Evolutionary conservation across 495 filamentous ascomycete genomes (phyloP), one percentile per base, ranked within the genome.

Genomic region (Penicillium flavigenum): DNA sequence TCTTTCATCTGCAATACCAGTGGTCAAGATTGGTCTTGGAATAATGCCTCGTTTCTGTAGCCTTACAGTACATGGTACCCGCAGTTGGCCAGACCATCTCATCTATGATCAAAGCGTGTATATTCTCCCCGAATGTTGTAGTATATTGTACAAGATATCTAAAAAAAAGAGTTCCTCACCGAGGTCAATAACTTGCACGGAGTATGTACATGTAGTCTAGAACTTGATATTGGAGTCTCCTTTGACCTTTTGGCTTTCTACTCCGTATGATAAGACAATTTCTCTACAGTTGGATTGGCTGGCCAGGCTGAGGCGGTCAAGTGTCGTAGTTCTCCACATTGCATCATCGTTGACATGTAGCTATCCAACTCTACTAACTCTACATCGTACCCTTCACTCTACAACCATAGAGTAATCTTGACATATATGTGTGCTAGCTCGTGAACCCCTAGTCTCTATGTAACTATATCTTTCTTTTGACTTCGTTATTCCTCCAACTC

Each of bases 281-380:
- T 67, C 56, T 47, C 45, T 49, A 19, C 20, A 5, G 56, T 31
- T 16, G 20, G 43, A 63, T 63, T 67, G 59, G 62, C 45, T 42
- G 24, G 17, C 0, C 4, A 29, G 17, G 17, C 64, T 56, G 64
- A 65, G 62, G 65, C 68, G 68, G 68, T 67, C 62, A 65, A 34
- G 11, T 39, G 24, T 10, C n/a, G 19, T 19, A 9, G 38, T 47
- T 64, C 57, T 68, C 64, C 59, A 52, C 63, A 68, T 70, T 66
- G 59, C 63, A 66, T 68, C 65, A 63, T 70, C 45, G 43, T 16
- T 10, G 27, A 3, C 11, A 26, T 17, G 22, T 39, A 29, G 7
- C n/a, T 39, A 39, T 39, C n/a, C 16, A n/a, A 22, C 42, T 44
- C 42, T 22, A 16, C 12, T 4, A 16, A 38, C 36, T 8, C 36